Base-by-base conservation (phyloP, 164 flowering plant genomes). In the Vitis cinerea region DNA sequence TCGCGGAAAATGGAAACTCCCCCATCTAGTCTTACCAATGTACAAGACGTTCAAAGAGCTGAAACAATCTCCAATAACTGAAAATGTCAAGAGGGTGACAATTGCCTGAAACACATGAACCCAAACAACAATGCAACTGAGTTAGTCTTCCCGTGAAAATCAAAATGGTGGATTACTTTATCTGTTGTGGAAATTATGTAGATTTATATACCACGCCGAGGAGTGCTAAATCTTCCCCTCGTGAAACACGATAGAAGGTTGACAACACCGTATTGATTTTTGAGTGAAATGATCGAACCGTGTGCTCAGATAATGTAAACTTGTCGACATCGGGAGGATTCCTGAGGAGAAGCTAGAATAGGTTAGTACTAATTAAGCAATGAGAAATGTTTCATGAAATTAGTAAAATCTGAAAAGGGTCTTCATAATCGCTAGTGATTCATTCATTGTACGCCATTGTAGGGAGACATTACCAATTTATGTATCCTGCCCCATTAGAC, bases 11-110 rank as follows among this genome's bases (percentile, higher is more conserved):
- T 13, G 37, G 3, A 31, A 16, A n/a, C 27, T 57, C 6, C n/a
- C 31, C 11, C 50, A 6, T n/a, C 49, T 14, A 12, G 55, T 17
- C 75, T 72, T 71, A 83, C 88, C 80, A 8, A 74, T 31, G 59
- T 81, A 85, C 30, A 83, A 59, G 29, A 83, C 78, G 64, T 75
- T 81, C 30, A 81, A 61, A 55, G 85, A 68, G 80, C 80, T 83
- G 68, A 78, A 70, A 68, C 67, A 75, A 44, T 63, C 75, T n/a
- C 86, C 88, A 59, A 80, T 31, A 14, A 69, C 77, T 1, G 88
- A 85, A n/a, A 83, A 29, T 37, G 81, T 67, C 86, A 83, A 85
- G 3, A 85, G 80, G 9, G 64, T 50, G 12, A 53, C 64, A 2
- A 83, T 68, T 11, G 72, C 69, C 86, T 83, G 73, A 16, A 68